Percentiles rank a stretch among this genome's conserved stretches.
phyloP scores from a whole-genome alignment of 768 basidiomycete genomes.

The Xerocomellus amylosporus region DNA sequence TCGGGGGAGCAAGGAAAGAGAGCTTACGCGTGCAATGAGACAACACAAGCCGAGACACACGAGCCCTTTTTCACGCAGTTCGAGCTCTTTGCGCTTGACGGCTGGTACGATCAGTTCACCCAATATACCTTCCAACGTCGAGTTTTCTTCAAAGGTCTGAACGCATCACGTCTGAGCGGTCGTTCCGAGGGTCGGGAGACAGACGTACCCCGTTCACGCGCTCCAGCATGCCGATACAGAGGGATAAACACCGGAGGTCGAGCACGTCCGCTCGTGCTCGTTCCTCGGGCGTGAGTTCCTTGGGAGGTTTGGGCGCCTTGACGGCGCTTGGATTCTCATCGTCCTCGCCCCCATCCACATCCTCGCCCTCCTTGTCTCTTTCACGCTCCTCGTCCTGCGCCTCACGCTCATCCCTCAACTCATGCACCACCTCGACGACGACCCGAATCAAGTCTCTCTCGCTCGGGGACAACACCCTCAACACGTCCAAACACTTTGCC shows the following conservation, averaged over 20 bases:
- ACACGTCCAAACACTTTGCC: constrained; percentile 76
- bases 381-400: constrained; percentile 45
- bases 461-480: constrained; percentile 64
- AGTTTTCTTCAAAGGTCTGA: constrained; percentile 63
- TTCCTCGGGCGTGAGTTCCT: constrained; percentile 56
- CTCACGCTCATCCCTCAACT: constrained; percentile 53
- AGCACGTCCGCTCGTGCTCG: constrained; percentile 55
- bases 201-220: constrained; percentile 74
- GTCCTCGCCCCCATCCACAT: constrained; percentile 7
- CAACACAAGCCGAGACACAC: constrained; percentile 69
- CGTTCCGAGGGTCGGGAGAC: not conserved
- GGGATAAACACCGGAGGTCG: constrained; percentile 69
- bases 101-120: constrained; percentile 89
- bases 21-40: constrained; percentile 56
- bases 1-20: not conserved
- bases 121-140: constrained; percentile 61
- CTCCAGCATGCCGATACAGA: constrained; percentile 84
- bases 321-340: not conserved
- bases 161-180: not conserved
- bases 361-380: constrained; percentile 27
- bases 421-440: constrained; percentile 84
- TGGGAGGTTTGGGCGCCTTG: constrained; percentile 25
- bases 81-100: constrained; percentile 81
- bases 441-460: constrained; percentile 87
- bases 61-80: constrained; percentile 62